phyloP scores from a whole-genome alignment of 2,329 filamentous ascomycete species.

The Penicillium sp. region DNA sequence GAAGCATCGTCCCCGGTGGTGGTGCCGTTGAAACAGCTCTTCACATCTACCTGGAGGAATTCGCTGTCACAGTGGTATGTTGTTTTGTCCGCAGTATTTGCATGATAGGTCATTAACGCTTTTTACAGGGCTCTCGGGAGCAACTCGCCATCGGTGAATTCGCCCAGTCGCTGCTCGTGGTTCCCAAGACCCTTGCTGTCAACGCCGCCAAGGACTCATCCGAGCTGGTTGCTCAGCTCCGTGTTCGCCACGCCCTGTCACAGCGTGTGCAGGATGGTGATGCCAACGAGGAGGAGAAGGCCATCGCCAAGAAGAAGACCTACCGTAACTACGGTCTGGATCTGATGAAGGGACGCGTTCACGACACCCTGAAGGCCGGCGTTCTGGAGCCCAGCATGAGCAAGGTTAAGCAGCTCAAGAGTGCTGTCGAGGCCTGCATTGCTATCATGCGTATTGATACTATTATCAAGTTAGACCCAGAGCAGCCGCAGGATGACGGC shows the following conservation, averaged over 20 bases:
- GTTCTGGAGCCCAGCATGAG: conserved; percentile 97
- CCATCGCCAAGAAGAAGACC: conserved; percentile 87
- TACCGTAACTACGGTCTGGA: conserved; percentile 99
- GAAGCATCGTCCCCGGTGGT: conserved; percentile 93
- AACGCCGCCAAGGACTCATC: conserved; percentile 97
- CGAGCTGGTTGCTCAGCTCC: conserved; percentile 92
- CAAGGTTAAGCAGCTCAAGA: conserved; percentile 98
- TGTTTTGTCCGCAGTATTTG: conserved; percentile 5
- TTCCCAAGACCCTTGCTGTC: conserved; percentile 94
- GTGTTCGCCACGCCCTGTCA: conserved; percentile 89
- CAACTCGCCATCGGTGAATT: conserved; percentile 98
- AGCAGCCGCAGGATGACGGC: conserved; percentile 79
- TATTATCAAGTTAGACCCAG: conserved; percentile 95
- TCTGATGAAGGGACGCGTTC: conserved; percentile 83
- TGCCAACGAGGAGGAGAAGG: conserved; percentile 78
- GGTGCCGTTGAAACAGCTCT: conserved; percentile 98
- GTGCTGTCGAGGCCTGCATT: conserved; percentile 96
- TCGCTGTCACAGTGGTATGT: conserved; percentile 87
- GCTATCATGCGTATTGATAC: conserved; percentile 99
- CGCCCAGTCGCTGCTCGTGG: conserved; percentile 87
- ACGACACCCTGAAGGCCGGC: conserved; percentile 91
- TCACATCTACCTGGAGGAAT: conserved; percentile 99
- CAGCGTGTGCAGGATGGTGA: conserved; percentile 90
- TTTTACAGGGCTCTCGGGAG: conserved; percentile 75
- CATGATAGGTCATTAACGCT: conserved; percentile 10